Evolutionary conservation across 1,284 basidiomycete genomes (phyloP), one percentile per base, ranked within the genome.

Genomic region (Fomitopsis schrenkii): DNA sequence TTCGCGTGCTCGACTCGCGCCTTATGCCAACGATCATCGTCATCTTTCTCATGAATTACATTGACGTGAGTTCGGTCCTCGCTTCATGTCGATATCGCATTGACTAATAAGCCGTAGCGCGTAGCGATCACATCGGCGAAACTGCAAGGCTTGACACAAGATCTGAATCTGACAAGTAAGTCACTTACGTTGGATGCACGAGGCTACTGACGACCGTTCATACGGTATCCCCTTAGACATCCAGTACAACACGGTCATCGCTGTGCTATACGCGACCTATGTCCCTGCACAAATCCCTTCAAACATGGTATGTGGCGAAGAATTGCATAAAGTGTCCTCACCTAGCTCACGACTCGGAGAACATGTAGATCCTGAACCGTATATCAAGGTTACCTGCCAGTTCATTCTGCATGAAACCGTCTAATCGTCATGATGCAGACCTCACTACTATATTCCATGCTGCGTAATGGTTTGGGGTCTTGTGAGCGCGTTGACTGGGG

Each of bases 21-120:
- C 71, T 89, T 1, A 68, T 89, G 62, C 85, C 86, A 0, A 85
- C 83, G 0, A 82, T 89, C 59, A 78, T 84, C 45, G 48, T 86
- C 35, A 84, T 89, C 59, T 88, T 79, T 66, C 77, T 89, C 60
- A 82, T 88, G 83, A 89, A 89, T 66, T 88, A 86, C 64, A 87
- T 88, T 58, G 85, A 88, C 67, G 86, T 87, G 62, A 61, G 80
- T 74, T 4, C 15, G 12, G 35, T 59, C 15, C 41, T 48, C 64
- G 42, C 17, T 33, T 17, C 9, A 3, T 8, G 22, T 17, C 2
- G 36, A 17, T 15, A 17, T 44, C 6, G 38, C 28, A 36, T 17
- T 50, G 57, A 41, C 22, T 6, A 22, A 38, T 50, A 12, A 36
- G 55, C 40, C 46, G 42, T 57, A 89, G 86, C 79, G 86, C 22